These are phyloP conservation scores for Mucor plumbeus DNA, from an alignment of 371 early-diverging fungal genomes.

Conservation along the genomic window DNA sequence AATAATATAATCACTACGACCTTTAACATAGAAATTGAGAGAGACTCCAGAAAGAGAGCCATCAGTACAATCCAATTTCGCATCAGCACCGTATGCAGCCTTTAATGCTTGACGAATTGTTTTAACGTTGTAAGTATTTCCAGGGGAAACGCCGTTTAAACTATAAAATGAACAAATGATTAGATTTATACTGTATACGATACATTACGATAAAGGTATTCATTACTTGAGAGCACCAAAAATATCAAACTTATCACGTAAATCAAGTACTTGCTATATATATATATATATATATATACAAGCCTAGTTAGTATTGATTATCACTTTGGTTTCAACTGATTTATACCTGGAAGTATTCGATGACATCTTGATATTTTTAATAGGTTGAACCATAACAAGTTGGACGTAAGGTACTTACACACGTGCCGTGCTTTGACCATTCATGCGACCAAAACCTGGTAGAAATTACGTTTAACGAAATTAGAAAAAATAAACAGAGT, in stretches of 20 bases:
- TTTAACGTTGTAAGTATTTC: conserved; percentile 36
- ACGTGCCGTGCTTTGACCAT: conserved; percentile 64
- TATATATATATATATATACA: background rate
- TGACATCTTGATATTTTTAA: conserved; percentile 48
- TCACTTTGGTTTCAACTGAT: background rate
- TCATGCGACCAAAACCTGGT: conserved; percentile 59
- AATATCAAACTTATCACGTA: conserved; percentile 51
- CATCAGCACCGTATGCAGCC: conserved; percentile 29
- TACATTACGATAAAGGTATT: no score
- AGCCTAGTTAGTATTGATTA: no score
- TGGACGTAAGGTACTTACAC: conserved; percentile 54
- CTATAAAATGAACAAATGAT: conserved; percentile 19
- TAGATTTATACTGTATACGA: background rate
- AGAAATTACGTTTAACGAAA: background rate
- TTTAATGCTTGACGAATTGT: conserved; percentile 43
- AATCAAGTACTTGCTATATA: conserved; percentile 40
- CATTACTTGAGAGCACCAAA: conserved; percentile 49
- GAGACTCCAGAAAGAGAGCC: conserved; percentile 39
- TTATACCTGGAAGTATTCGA: conserved; percentile 52
- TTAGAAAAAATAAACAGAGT: background rate
- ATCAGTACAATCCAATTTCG: conserved; percentile 40
- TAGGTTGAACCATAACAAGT: conserved; percentile 45
- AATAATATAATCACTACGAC: conserved; percentile 39
- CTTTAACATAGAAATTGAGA: conserved; percentile 50
- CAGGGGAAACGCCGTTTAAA: conserved; percentile 50